Evolutionary conservation across 306 rosid genomes (phyloP).

Genomic region (Begonia peltatifolia): DNA sequence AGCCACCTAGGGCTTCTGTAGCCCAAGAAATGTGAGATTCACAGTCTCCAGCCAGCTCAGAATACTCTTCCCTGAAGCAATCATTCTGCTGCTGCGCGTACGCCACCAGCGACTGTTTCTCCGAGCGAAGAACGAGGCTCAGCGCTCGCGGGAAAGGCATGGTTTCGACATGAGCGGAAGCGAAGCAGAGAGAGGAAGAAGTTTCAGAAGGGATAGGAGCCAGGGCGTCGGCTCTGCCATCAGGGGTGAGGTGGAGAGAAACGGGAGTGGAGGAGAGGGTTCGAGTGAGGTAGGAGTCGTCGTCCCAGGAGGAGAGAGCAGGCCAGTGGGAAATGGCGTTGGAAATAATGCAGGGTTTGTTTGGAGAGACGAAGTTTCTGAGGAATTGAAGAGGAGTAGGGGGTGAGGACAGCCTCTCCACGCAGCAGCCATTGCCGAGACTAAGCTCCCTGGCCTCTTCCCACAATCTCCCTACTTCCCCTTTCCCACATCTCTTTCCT

Average conservation of each 20-base stretch:
- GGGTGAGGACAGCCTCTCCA: conserved; percentile 38
- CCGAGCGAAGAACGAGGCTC: conserved; percentile 11
- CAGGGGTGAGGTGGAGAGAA: conserved; percentile 74
- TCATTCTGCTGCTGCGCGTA: conserved; percentile 80
- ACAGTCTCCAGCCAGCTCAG: conserved; percentile 36
- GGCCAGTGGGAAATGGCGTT: conserved; percentile 59
- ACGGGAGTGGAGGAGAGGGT: conserved; percentile 39
- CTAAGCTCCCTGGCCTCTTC: conserved; percentile 58
- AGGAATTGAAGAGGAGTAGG: conserved; percentile 48
- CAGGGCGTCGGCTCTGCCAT: conserved; percentile 61
- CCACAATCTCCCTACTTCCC: conserved; percentile 45
- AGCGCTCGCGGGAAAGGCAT: conserved; percentile 22
- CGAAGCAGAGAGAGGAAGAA: conserved; percentile 21
- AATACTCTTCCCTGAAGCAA: conserved; percentile 54
- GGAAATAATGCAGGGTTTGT: conserved; percentile 72
- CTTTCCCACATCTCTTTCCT: too few relatives aligned
- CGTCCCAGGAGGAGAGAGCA: conserved; percentile 46
- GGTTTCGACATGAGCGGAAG: conserved; percentile 20
- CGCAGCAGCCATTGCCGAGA: conserved; percentile 24
- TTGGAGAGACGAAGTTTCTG: conserved; percentile 41
- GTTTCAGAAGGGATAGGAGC: conserved; percentile 7
- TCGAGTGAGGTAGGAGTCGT: conserved; percentile 32
- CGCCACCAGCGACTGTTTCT: conserved; percentile 19
- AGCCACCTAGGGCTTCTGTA: conserved; percentile 52
- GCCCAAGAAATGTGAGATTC: conserved; percentile 60